Base-by-base conservation (phyloP, 305 asterid species). In the Solanum aculeatissimum region DNA sequence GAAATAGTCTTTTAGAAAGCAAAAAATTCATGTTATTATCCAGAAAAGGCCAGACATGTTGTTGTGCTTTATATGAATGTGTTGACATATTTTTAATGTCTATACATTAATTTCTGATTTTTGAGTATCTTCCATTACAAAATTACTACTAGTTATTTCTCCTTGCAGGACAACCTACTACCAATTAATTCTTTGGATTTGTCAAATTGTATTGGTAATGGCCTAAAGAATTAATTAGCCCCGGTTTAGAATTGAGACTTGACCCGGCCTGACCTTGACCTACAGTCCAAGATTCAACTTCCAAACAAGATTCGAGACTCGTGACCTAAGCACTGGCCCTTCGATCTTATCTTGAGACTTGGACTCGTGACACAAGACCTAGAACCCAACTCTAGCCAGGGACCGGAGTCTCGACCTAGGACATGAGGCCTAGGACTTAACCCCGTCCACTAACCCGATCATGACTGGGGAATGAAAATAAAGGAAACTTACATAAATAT, bases 61-160 rank as follows among this genome's bases (percentile, higher is more conserved):
- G 35, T 79, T 79, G 83, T 54, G 83, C 83, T 79, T 79, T 19
- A 32, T 79, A 54, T 79, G 29, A 79, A 79, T 79, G 83, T 79
- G 51, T 53, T 42, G 15, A 35, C 83, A 19, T 54, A 38, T 12
- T 79, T 54, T 54, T 19, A 18, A 32, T 12, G 51, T 79, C 42
- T 54, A 11, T 12, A 79, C 68, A 54, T 78, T 78, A 32, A 53
- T 54, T 79, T 78, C 21, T 32, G 68, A 53, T 53, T 54, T 78
- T 54, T 42, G 49, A 54, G 83, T 12, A 32, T 32, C 68, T 78
- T 78, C 3, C 14, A 32, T 53, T 53, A 7, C 19, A 78, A 53
- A 53, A 25, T 15, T 45, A 74, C 80, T 27, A 53, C 8, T 66
- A 0, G 25, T 16, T 77, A 77, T 77, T 51, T 77, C 29, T 69